phyloP scores from a whole-genome alignment of 2,329 filamentous ascomycete genomes.

The Paradendryphiella salina region DNA sequence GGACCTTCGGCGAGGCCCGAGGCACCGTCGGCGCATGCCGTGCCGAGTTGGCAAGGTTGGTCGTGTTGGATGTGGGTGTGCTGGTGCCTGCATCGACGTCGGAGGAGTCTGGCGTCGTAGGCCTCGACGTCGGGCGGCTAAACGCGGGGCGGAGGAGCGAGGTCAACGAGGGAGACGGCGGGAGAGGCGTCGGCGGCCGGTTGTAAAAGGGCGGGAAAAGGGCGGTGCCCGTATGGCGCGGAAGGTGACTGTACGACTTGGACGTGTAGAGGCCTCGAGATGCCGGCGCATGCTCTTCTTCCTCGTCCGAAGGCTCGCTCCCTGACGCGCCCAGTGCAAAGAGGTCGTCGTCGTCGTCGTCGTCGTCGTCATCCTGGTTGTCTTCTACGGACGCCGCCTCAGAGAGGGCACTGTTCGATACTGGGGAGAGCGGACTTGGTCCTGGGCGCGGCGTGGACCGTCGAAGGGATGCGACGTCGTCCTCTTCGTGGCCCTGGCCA shows the following conservation, averaged over 20 bases:
- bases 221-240: conserved; percentile 37
- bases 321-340: conserved; percentile 26
- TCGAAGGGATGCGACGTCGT: conserved; percentile 7
- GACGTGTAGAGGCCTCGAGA: conserved; percentile 50
- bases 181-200: conserved; percentile 89
- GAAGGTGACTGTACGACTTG: conserved; percentile 52
- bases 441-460: conserved; percentile 12
- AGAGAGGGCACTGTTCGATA: conserved; percentile 36
- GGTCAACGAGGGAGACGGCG: conserved; percentile 88
- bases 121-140: conserved; percentile 65
- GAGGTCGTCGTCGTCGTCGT: conserved; percentile 18
- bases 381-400: conserved; percentile 42
- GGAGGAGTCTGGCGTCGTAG: conserved; percentile 88
- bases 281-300: conserved; percentile 15
- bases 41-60: conserved; percentile 63
- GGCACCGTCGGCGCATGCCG: conserved; percentile 68
- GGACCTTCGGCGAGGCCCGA: conserved; percentile 85
- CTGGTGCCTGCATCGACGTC: conserved; percentile 67
- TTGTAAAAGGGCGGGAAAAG: conserved; percentile 92
- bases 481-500: conserved; percentile 9
- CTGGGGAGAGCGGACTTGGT: conserved; percentile 26
- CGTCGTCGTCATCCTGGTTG: conserved; percentile 19
- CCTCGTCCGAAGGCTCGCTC: conserved; percentile 22
- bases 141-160: conserved; percentile 78
- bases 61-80: conserved; percentile 47